These are phyloP conservation scores for Aspergillus affinis DNA, from an alignment of 495 filamentous ascomycete genomes.

Conservation along the genomic window DNA sequence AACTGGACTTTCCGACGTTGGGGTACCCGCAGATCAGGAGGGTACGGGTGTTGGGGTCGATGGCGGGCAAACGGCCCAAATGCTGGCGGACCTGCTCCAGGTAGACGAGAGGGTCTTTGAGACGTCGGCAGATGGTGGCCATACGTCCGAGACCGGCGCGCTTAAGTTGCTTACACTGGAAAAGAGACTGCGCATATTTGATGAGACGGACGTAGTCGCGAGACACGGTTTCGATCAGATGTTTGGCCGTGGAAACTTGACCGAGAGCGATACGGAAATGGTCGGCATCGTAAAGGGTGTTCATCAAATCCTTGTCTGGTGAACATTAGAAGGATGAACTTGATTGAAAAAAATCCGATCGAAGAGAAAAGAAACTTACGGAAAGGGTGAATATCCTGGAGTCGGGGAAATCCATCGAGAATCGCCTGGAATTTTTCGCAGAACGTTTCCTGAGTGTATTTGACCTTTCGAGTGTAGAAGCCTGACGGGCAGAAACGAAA, in stretches of 20 bases:
- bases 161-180: slow-evolving; percentile 95
- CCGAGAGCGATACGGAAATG: slow-evolving; percentile 97
- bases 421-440: slow-evolving; percentile 87
- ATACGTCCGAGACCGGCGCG: slow-evolving; percentile 86
- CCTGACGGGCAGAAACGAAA: slow-evolving; percentile 44
- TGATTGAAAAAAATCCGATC: not conserved
- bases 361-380: slow-evolving; percentile 60
- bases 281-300: slow-evolving; percentile 92
- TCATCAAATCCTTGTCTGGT: slow-evolving; percentile 73
- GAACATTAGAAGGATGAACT: slow-evolving; percentile 15
- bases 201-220: slow-evolving; percentile 91
- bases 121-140: slow-evolving; percentile 89
- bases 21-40: slow-evolving; percentile 96
- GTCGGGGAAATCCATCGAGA: slow-evolving; percentile 88
- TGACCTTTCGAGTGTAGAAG: slow-evolving; percentile 98
- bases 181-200: slow-evolving; percentile 94
- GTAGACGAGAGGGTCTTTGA: slow-evolving; percentile 93
- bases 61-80: slow-evolving; percentile 93
- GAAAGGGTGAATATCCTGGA: slow-evolving; percentile 96
- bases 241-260: slow-evolving; percentile 92
- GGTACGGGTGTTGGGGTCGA: slow-evolving; percentile 94
- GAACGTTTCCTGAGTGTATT: slow-evolving; percentile 98
- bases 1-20: slow-evolving; percentile 96
- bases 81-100: slow-evolving; percentile 98
- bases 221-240: slow-evolving; percentile 91